Percentiles rank a stretch among this genome's conserved stretches.
Conservation (phyloP, 1,284 basidiomycete species). For the Ceratobasidium sp. region DNA sequence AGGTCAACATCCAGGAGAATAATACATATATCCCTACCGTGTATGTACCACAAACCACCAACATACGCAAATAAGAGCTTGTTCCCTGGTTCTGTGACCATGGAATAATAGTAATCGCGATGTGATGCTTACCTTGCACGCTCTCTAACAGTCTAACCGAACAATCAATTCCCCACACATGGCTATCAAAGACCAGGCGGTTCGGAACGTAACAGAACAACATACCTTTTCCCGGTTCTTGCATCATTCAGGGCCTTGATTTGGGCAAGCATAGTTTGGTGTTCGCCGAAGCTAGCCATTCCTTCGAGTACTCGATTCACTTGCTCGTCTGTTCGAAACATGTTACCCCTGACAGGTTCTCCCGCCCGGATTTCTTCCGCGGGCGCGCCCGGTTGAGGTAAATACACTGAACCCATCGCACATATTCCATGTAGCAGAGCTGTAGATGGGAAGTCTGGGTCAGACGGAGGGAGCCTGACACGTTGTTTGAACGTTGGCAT, state of each 20-base stretch:
- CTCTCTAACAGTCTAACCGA: conserved; percentile 29
- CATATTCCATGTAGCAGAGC: conserved; percentile 32
- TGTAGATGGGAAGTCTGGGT: conserved; percentile 34
- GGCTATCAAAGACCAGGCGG: neutral
- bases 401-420: conserved; percentile 30
- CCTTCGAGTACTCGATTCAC: conserved; percentile 31
- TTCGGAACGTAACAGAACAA: neutral
- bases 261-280: conserved; percentile 36
- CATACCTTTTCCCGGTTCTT: conserved; percentile 34
- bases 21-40: neutral
- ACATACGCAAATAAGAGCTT: conserved; percentile 39
- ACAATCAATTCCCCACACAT: neutral
- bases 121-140: conserved; percentile 17
- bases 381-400: conserved; percentile 34
- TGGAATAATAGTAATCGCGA: neutral
- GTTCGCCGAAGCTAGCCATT: conserved; percentile 42
- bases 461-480: conserved; percentile 27
- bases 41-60: conserved; percentile 43
- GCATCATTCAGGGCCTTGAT: conserved; percentile 41
- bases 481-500: conserved; percentile 42
- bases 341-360: conserved; percentile 31
- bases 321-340: conserved; percentile 42
- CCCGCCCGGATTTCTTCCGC: conserved; percentile 30
- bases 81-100: neutral
- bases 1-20: neutral